Percentiles rank a stretch among this genome's conserved stretches.
Conservation (phyloP, 495 filamentous ascomycete genomes). For the Astrocystis sublimbata region DNA sequence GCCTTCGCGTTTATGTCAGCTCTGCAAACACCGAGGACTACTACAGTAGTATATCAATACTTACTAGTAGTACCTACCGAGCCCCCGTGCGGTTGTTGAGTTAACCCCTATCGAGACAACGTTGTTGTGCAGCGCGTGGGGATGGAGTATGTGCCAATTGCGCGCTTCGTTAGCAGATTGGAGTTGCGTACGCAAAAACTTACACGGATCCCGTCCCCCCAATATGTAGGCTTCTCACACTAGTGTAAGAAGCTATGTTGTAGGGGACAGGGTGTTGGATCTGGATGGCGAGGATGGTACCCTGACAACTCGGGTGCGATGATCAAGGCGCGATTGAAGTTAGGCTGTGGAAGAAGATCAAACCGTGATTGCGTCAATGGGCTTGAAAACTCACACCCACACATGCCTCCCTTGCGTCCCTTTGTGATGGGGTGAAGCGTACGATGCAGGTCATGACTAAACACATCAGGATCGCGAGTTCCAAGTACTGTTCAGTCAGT, state of each 20-base stretch:
- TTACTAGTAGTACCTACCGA: no score
- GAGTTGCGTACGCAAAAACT: neutral
- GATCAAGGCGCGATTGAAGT: neutral
- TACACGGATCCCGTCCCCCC: neutral
- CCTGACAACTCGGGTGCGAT: no score
- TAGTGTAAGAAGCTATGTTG: slow-evolving; percentile 1
- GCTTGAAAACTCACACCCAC: neutral
- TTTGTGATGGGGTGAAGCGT: neutral
- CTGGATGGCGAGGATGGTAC: no score
- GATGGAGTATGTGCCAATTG: neutral
- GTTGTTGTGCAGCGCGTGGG: neutral
- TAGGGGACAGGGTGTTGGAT: neutral
- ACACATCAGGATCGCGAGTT: neutral
- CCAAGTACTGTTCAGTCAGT: neutral
- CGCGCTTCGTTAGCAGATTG: neutral
- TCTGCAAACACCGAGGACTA: neutral
- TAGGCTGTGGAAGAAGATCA: neutral
- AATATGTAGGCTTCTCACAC: neutral
- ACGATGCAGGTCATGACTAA: neutral
- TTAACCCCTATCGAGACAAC: neutral
- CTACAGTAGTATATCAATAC: neutral
- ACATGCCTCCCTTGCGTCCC: no score
- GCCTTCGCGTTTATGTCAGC: neutral
- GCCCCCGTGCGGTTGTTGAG: neutral
- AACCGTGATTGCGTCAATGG: slow-evolving; percentile 11